These are phyloP conservation scores for Amauroascus verrucosus DNA, from an alignment of 2,329 filamentous ascomycete species.

Conservation along the genomic window DNA sequence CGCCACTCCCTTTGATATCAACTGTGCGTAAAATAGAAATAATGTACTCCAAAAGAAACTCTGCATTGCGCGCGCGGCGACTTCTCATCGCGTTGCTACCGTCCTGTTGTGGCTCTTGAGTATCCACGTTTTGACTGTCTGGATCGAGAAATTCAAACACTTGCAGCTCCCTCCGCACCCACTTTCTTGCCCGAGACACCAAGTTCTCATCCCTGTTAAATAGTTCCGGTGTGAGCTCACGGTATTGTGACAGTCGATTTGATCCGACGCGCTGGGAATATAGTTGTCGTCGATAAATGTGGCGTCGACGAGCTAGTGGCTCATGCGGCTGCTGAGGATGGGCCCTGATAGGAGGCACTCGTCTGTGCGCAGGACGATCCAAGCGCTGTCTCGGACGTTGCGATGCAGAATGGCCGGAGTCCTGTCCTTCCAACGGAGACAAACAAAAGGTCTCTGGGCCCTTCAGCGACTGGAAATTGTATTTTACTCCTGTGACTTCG, in stretches of 20 bases:
- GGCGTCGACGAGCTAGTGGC: conserved; percentile 41
- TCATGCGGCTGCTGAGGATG: not conserved
- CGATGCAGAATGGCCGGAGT: conserved; percentile 1
- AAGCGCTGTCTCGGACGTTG: not conserved
- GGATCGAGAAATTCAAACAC: conserved; percentile 57
- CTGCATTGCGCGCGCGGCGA: conserved; percentile 57
- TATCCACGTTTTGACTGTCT: conserved; percentile 16
- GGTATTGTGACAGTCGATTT: conserved; percentile 66
- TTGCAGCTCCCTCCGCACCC: conserved; percentile 71
- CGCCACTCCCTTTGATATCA: conserved; percentile 67
- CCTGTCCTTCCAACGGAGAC: conserved; percentile 19
- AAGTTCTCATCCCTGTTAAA: conserved; percentile 58
- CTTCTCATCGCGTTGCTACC: conserved; percentile 15
- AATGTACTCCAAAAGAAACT: conserved; percentile 79
- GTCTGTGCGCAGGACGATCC: not conserved
- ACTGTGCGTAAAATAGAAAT: conserved; percentile 72
- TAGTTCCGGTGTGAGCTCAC: conserved; percentile 57
- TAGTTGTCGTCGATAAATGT: conserved; percentile 61
- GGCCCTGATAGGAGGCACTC: conserved; percentile 11
- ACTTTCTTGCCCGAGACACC: conserved; percentile 65
- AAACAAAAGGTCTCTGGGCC: conserved; percentile 51
- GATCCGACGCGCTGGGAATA: conserved; percentile 75
- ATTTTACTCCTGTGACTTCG: conserved; percentile 50
- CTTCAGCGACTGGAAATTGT: conserved; percentile 48
- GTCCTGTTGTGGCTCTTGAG: conserved; percentile 19